phyloP scores from a whole-genome alignment of 768 basidiomycete species.

The Lepiota venenata region DNA sequence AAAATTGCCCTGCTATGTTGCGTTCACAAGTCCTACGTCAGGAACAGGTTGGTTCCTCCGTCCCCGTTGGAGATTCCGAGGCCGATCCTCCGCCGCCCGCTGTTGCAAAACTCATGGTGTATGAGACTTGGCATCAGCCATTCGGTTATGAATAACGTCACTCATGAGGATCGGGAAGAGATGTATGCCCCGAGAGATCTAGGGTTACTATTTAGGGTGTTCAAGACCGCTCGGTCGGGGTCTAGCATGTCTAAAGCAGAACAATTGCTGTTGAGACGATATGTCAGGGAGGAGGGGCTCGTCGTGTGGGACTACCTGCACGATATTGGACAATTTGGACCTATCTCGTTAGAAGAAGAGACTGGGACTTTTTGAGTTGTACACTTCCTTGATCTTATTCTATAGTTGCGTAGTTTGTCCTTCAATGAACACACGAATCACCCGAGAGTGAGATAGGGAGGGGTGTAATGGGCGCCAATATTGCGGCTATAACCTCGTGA shows the following conservation, averaged over 20 bases:
- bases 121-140: conserved; percentile 7
- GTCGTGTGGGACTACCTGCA: conserved; percentile 8
- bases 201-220: conserved; percentile 4
- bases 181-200: background rate
- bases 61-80: no score
- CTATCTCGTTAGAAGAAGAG: background rate
- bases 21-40: background rate
- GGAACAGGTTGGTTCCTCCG: no score
- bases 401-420: no score
- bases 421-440: no score
- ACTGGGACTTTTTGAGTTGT: background rate
- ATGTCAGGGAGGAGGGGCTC: conserved; percentile 2
- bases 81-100: background rate
- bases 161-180: background rate
- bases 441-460: no score
- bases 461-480: no score
- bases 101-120: conserved; percentile 2
- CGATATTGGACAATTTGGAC: conserved; percentile 8
- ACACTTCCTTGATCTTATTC: background rate
- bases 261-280: background rate
- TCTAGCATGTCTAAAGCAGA: conserved; percentile 1
- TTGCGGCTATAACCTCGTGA: no score
- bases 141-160: background rate
- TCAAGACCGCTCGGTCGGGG: background rate
- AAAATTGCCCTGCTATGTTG: conserved; percentile 2